Percentiles rank a stretch among this genome's conserved stretches.
Evolutionary conservation across 805 yeast genomes (phyloP).

Genomic region (Dipodascus albidus): DNA sequence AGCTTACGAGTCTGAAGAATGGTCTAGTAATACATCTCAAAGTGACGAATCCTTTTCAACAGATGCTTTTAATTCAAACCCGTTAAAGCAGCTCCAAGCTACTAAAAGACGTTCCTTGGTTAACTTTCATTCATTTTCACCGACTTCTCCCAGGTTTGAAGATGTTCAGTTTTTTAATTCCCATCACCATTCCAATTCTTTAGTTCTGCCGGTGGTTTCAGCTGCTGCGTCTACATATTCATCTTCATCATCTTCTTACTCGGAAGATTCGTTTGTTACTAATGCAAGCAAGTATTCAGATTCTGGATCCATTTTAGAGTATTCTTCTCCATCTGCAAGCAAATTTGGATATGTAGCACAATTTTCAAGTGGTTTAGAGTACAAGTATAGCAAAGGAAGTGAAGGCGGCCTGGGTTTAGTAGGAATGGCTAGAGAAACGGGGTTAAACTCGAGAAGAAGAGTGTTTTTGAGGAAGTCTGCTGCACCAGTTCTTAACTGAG

Average conservation of each 20-base stretch:
- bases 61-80: too few species aligned
- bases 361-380: neutral
- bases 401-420: neutral
- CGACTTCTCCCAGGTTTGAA: neutral
- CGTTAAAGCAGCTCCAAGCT: too few species aligned
- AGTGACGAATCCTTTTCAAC: neutral
- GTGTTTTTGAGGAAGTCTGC: neutral
- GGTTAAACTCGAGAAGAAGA: neutral
- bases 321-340: neutral
- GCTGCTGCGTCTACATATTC: neutral
- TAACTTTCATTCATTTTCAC: neutral
- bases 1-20: neutral
- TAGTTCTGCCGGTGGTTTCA: constrained; percentile 2
- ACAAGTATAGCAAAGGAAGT: neutral
- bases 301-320: neutral
- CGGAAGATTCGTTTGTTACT: neutral
- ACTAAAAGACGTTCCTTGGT: neutral
- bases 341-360: neutral
- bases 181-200: neutral
- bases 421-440: neutral
- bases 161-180: neutral
- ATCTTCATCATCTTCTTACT: constrained; percentile 2
- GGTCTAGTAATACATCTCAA: too few species aligned
- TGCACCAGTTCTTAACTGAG: neutral
- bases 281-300: constrained; percentile 2